Evolutionary conservation across 2,329 filamentous ascomycete genomes (phyloP).

Genomic region (Chaetomiaceae sp.): DNA sequence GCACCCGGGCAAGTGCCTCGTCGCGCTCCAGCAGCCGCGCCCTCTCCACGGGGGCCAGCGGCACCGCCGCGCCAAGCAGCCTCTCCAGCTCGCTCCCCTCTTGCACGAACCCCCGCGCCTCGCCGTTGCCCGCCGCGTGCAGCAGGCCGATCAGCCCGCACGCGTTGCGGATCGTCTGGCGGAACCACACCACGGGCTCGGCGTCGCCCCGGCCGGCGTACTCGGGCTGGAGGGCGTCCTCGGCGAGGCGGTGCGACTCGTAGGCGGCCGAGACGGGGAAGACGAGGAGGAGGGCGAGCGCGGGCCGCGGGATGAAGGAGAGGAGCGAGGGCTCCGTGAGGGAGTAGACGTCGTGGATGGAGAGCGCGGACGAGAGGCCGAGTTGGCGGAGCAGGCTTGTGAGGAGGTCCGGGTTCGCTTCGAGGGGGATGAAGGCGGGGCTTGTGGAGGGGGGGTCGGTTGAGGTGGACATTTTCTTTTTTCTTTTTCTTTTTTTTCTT

Average conservation of each 20-base stretch:
- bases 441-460: slow-evolving; percentile 33
- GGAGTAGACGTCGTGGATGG: slow-evolving; percentile 87
- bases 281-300: slow-evolving; percentile 83
- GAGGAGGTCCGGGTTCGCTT: slow-evolving; percentile 85
- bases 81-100: slow-evolving; percentile 54
- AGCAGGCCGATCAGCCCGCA: slow-evolving; percentile 87
- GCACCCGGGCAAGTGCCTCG: slow-evolving; percentile 69
- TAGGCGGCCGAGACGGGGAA: slow-evolving; percentile 81
- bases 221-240: slow-evolving; percentile 60
- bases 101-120: slow-evolving; percentile 58
- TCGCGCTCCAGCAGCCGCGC: slow-evolving; percentile 74
- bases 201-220: slow-evolving; percentile 63
- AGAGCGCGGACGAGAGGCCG: slow-evolving; percentile 71
- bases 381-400: slow-evolving; percentile 75
- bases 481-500: not conserved
- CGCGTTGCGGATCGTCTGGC: slow-evolving; percentile 89
- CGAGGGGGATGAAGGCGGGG: slow-evolving; percentile 55
- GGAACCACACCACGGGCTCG: slow-evolving; percentile 89
- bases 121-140: slow-evolving; percentile 77
- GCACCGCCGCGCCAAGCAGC: slow-evolving; percentile 66
- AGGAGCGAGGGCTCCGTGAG: slow-evolving; percentile 82
- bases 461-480: slow-evolving; percentile 13
- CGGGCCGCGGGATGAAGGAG: slow-evolving; percentile 81
- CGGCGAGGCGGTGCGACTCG: slow-evolving; percentile 67
- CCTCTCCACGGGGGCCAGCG: slow-evolving; percentile 61